phyloP scores from a whole-genome alignment of 2,329 filamentous ascomycete species.

The Neonectria hederae region DNA sequence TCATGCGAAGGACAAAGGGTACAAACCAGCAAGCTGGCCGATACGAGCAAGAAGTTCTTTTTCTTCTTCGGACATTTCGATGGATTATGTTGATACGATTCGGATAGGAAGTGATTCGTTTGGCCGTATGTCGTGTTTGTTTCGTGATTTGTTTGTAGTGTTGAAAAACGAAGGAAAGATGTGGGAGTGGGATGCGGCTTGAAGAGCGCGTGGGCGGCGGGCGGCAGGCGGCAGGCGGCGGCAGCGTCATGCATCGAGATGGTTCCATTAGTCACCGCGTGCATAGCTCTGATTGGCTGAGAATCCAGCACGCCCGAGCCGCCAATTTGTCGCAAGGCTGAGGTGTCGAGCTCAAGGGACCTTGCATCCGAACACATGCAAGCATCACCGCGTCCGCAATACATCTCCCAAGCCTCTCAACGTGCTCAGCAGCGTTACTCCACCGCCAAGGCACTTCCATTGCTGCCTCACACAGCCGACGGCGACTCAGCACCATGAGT shows the following conservation, averaged over 20 bases:
- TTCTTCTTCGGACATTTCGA: slow-evolving; percentile 58
- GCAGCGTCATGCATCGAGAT: slow-evolving; percentile 30
- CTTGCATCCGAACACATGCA: slow-evolving; percentile 1
- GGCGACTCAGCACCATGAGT: slow-evolving; percentile 45
- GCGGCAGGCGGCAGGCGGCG: slow-evolving; percentile 15
- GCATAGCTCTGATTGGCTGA: slow-evolving; percentile 31
- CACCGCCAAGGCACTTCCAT: not conserved
- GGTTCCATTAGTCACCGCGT: slow-evolving; percentile 36
- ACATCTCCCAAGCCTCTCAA: not conserved
- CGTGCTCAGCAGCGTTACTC: too few relatives aligned
- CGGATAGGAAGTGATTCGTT: not conserved
- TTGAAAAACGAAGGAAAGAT: slow-evolving; percentile 6
- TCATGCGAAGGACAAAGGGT: slow-evolving; percentile 20
- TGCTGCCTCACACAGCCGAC: not conserved
- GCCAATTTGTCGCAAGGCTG: slow-evolving; percentile 35
- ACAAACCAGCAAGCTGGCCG: slow-evolving; percentile 59
- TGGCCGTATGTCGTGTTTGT: not conserved
- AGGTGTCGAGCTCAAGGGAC: slow-evolving; percentile 13
- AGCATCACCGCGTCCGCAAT: not conserved
- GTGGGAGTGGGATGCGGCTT: slow-evolving; percentile 3
- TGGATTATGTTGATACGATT: not conserved
- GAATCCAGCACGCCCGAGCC: slow-evolving; percentile 12
- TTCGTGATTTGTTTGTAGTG: not conserved
- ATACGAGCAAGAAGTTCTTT: slow-evolving; percentile 65
- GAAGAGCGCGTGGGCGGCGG: not conserved